Evolutionary conservation across 2,329 filamentous ascomycete species (phyloP), one percentile per base, ranked within the genome.

Genomic region (Coniochaeta prunicola): DNA sequence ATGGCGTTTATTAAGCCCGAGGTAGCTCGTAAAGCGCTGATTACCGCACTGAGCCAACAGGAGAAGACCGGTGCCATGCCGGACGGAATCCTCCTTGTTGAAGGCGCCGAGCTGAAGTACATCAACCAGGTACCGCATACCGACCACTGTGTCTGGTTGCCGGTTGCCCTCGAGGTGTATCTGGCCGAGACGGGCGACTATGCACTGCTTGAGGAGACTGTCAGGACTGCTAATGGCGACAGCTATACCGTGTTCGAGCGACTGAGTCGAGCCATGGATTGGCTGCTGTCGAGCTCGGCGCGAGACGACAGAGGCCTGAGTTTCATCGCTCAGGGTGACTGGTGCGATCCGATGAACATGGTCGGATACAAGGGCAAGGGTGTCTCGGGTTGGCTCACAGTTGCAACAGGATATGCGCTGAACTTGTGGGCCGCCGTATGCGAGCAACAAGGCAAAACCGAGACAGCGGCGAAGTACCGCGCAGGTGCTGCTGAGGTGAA

Each of bases 271-370:
- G 80, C 81, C 40, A 82, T 84, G 79, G 77, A 83, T 68, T 84
- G 80, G 79, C 71, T 84, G 0, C 72, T 83, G 28, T 54, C 50
- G 15, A 31, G 28, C 7, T 64, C 68, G 2, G 73, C 78, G 2
- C 78, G 80, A 56, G 81, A 84, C 61, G 66, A 75, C 24, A 77
- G 80, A 3, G 81, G 81, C 0, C 73, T 84, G 7, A 82, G 78
- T 66, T 84, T 78, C 69, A 83, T 84, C 62, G 80, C 80, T 0
- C 80, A 83, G 67, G 81, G 81, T 36, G 81, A 84, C 66, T 84
- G 81, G 81, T 84, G 81, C 63, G 81, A 84, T 61, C 81, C 81
- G 3, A 81, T 84, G 77, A 84, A 84, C 68, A 84, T 84, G 81
- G 81, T 82, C n/a, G 80, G 80, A 4, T 80, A 79, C 65, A 82